Evolutionary conservation across 129 eudicot genomes (phyloP).

Genomic region (Tanacetum coccineum): DNA sequence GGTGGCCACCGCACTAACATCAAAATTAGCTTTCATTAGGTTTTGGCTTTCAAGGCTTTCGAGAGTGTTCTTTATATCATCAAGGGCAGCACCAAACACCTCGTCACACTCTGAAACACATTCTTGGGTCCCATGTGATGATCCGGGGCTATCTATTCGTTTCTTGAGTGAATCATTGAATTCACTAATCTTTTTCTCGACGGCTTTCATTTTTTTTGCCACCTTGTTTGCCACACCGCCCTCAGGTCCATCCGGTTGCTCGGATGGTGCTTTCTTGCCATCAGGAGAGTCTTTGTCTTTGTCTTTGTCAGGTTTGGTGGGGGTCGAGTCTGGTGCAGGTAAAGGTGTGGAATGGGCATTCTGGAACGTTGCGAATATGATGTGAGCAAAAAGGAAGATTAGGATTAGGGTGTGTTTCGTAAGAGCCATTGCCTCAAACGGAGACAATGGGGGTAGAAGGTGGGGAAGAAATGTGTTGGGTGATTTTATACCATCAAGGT

Average conservation of each 20-base stretch:
- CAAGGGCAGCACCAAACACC: conserved; percentile 33
- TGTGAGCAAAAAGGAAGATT: conserved; percentile 18
- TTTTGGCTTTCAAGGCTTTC: conserved; percentile 24
- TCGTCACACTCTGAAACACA: conserved; percentile 38
- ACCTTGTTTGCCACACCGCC: conserved; percentile 24
- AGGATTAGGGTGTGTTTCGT: conserved; percentile 23
- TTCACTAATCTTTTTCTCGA: conserved; percentile 19
- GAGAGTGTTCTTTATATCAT: conserved; percentile 33
- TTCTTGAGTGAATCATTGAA: conserved; percentile 29
- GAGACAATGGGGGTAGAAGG: conserved; percentile 26
- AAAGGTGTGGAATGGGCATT: conserved; percentile 16
- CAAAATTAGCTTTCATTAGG: conserved; percentile 37
- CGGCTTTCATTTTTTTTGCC: conserved; percentile 30
- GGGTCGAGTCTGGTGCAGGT: background rate
- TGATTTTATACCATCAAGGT: conserved; percentile 19
- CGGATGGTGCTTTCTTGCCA: background rate
- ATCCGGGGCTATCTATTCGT: conserved; percentile 25
- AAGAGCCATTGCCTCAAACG: conserved; percentile 42
- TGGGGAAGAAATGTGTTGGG: conserved; percentile 2
- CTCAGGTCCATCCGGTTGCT: background rate
- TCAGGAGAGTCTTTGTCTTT: background rate
- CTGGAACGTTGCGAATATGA: conserved; percentile 25
- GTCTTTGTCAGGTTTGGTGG: background rate
- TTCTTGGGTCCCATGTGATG: conserved; percentile 14
- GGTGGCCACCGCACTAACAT: conserved; percentile 36